These are phyloP conservation scores for Penicillium canariense DNA, from an alignment of 495 filamentous ascomycete species.

Conservation along the genomic window DNA sequence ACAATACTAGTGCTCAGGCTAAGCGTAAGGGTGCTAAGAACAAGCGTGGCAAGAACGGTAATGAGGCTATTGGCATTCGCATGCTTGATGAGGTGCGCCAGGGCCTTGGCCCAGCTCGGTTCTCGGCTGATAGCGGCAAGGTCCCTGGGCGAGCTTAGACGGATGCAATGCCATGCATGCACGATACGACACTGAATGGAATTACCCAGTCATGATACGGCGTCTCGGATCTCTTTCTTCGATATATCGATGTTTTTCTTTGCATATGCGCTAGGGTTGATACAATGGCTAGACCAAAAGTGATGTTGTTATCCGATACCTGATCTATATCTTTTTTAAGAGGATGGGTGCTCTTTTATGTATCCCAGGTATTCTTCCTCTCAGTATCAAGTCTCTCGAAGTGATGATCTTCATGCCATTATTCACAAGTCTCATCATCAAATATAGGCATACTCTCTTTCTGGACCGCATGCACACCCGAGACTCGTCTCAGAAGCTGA, in stretches of 20 bases:
- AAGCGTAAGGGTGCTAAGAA: constrained; percentile 55
- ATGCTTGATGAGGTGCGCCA: constrained; percentile 89
- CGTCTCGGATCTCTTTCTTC: constrained; percentile 20
- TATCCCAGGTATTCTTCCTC: constrained; percentile 20
- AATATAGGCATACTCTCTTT: constrained; percentile 32
- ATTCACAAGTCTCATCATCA: constrained; percentile 36
- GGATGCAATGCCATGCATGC: constrained; percentile 13
- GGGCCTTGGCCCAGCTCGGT: constrained; percentile 69
- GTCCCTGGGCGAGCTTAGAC: constrained; percentile 32
- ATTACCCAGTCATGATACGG: constrained; percentile 24
- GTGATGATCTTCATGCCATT: constrained; percentile 19
- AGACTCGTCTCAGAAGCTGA: too few species aligned
- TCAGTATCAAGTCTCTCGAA: constrained; percentile 13
- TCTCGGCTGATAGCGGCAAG: constrained; percentile 20
- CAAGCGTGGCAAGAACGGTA: constrained; percentile 77
- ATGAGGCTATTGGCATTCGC: constrained; percentile 73
- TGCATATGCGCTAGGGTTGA: constrained; percentile 23
- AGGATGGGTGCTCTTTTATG: constrained; percentile 19
- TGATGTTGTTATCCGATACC: constrained; percentile 15
- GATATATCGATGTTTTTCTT: constrained; percentile 11
- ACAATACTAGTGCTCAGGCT: constrained; percentile 65
- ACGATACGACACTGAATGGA: constrained; percentile 32
- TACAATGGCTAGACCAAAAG: constrained; percentile 26
- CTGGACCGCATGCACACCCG: constrained; percentile 28
- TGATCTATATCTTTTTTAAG: constrained; percentile 1